Conservation (phyloP, 441 rosid species). For the Corymbia citriodora region DNA sequence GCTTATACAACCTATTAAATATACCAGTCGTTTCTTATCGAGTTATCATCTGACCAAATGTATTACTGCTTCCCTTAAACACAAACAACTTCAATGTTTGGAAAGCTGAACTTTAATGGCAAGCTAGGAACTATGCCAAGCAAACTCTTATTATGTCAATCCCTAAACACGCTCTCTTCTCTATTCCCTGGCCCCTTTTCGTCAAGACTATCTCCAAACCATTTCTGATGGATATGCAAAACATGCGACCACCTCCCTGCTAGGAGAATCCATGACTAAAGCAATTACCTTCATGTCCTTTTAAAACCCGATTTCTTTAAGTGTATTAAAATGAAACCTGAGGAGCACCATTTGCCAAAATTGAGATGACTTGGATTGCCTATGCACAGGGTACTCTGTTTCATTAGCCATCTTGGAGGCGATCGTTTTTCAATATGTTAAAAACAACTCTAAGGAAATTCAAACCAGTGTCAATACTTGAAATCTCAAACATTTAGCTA, state of each 20-base stretch:
- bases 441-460: neutral
- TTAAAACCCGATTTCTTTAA: neutral
- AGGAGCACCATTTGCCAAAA: neutral
- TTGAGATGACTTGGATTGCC: neutral
- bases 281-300: neutral
- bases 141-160: neutral
- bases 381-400: neutral
- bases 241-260: neutral
- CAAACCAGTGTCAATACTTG: neutral
- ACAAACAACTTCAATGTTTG: neutral
- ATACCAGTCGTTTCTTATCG: too few relatives aligned
- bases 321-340: neutral
- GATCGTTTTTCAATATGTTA: neutral
- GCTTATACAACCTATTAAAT: too few relatives aligned
- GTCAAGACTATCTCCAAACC: neutral
- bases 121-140: neutral
- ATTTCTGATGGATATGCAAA: neutral
- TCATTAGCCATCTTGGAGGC: neutral
- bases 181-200: neutral
- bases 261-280: neutral
- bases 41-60: too few relatives aligned
- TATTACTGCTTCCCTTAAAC: neutral
- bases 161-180: neutral
- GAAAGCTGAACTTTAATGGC: neutral
- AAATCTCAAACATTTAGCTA: neutral